Evolutionary conservation across 192 early-diverging fungal genomes (phyloP).

Genomic region (Coemansia sp.): DNA sequence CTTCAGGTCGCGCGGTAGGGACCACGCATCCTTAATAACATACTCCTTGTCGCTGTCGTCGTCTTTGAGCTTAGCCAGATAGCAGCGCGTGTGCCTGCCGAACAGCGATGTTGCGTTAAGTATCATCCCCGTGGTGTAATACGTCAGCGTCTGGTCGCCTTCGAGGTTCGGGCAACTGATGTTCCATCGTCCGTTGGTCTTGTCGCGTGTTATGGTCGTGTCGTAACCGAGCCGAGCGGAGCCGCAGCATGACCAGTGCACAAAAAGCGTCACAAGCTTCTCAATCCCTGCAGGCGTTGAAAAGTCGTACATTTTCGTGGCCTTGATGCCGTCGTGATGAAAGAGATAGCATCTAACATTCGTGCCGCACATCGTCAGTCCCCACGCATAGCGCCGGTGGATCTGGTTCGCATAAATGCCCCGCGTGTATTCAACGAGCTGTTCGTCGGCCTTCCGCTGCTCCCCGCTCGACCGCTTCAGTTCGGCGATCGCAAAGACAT

Average conservation of each 20-base stretch:
- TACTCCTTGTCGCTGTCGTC: neutral
- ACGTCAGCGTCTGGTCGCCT: neutral
- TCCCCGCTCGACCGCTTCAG: neutral
- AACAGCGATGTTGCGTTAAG: neutral
- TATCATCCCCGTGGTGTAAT: neutral
- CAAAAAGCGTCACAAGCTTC: conserved; percentile 7
- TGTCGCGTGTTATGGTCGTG: neutral
- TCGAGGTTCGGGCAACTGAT: neutral
- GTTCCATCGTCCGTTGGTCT: neutral
- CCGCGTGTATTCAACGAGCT: conserved; percentile 2
- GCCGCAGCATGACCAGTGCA: conserved; percentile 17
- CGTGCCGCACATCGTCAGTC: conserved; percentile 2
- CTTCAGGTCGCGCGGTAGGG: neutral
- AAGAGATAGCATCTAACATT: neutral
- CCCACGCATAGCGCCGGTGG: conserved; percentile 23
- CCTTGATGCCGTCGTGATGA: too few species aligned
- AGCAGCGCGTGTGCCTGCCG: conserved; percentile 20
- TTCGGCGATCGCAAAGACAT: neutral
- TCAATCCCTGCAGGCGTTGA: neutral
- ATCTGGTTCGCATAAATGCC: conserved; percentile 6
- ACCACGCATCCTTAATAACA: conserved; percentile 22
- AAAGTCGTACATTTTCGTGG: neutral
- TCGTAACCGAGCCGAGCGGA: conserved; percentile 12
- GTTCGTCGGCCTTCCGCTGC: neutral
- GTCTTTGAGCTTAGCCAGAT: neutral